Conservation (phyloP, 2,329 filamentous ascomycete genomes). For the Coniochaeta sp. region DNA sequence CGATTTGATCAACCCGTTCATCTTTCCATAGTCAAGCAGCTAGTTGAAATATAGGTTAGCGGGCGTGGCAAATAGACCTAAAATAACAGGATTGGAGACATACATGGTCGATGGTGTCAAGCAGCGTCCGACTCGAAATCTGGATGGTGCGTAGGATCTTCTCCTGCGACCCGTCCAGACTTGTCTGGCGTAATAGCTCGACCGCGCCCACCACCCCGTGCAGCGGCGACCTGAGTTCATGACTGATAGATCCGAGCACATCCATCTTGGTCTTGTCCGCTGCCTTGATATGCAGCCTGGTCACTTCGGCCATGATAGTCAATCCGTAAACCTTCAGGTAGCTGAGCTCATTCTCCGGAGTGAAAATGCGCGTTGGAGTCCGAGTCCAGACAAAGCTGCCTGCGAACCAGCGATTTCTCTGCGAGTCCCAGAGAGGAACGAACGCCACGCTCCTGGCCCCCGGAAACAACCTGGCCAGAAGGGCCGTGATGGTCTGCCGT, state of each 20-base stretch:
- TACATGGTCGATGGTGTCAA: constrained; percentile 49
- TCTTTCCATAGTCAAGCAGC: constrained; percentile 8
- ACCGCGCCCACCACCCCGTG: constrained; percentile 51
- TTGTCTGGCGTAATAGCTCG: constrained; percentile 46
- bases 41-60: neutral
- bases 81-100: constrained; percentile 23
- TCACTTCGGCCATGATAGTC: constrained; percentile 49
- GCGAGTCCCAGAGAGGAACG: constrained; percentile 34
- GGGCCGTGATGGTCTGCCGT: constrained; percentile 17
- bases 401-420: constrained; percentile 39
- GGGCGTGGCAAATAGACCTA: neutral
- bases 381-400: constrained; percentile 43
- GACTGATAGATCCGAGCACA: constrained; percentile 52
- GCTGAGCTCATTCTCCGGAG: constrained; percentile 38
- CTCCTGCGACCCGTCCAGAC: constrained; percentile 36
- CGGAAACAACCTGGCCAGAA: constrained; percentile 29
- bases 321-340: constrained; percentile 45
- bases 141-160: constrained; percentile 42
- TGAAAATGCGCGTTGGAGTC: constrained; percentile 34
- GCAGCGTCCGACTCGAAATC: constrained; percentile 41
- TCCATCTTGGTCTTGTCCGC: constrained; percentile 46
- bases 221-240: constrained; percentile 54
- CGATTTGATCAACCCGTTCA: constrained; percentile 7
- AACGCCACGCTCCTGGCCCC: constrained; percentile 38
- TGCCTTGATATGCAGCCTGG: constrained; percentile 29